A percentile compares a stretch with the other conserved stretches of the same genome.
Evolutionary conservation across 2,329 filamentous ascomycete species (phyloP).

Genomic region (Cordyceps farinosa): DNA sequence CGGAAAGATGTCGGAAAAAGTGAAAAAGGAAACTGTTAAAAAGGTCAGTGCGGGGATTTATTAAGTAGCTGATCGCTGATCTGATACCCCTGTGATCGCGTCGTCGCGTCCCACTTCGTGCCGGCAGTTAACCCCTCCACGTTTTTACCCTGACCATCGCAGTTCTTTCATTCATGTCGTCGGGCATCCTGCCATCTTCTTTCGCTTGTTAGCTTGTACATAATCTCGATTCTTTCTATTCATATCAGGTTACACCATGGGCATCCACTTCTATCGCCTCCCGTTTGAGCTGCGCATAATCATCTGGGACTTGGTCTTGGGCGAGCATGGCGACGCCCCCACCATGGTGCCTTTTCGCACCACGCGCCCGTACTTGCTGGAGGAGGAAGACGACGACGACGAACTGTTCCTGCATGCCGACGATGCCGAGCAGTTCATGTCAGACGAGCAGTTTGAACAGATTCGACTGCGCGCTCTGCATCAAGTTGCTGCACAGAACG

Average conservation of each 20-base stretch:
- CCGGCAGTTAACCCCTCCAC: background rate
- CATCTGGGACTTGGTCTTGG: constrained; percentile 25
- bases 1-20: too few species aligned
- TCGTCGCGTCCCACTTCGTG: constrained; percentile 12
- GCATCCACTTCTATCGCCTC: constrained; percentile 22
- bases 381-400: constrained; percentile 3
- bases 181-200: too few species aligned
- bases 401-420: background rate
- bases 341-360: constrained; percentile 22
- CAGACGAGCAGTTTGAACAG: background rate
- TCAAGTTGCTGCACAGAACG: background rate
- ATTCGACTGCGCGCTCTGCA: background rate
- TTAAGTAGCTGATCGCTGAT: background rate
- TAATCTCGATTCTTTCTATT: background rate
- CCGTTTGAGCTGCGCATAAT: constrained; percentile 26
- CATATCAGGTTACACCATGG: background rate
- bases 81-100: background rate
- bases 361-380: constrained; percentile 4
- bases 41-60: background rate
- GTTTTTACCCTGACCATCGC: too few species aligned
- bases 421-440: background rate
- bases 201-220: background rate
- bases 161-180: too few species aligned
- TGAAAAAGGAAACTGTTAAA: background rate
- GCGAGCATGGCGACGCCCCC: constrained; percentile 17